A percentile compares a stretch with the other conserved stretches of the same genome.
phyloP scores from a whole-genome alignment of 148 eudicot species.

The Chenopodium formosanum region DNA sequence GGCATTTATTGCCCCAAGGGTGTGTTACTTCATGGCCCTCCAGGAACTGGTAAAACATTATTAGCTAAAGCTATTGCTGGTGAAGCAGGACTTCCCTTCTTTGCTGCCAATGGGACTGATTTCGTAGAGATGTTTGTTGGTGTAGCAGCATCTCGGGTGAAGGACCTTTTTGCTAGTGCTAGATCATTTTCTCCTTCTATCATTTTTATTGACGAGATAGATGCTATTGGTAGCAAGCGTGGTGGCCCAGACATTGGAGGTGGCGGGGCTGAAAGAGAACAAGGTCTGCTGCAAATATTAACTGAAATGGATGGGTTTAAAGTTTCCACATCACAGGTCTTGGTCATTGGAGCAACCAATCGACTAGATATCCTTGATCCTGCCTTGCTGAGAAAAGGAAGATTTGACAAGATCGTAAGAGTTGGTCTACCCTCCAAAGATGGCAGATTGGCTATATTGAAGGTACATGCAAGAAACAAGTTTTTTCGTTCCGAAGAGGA shows the following conservation, averaged over 20 bases:
- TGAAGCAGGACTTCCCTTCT: constrained; percentile 94
- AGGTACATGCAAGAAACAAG: constrained; percentile 94
- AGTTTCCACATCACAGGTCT: constrained; percentile 75
- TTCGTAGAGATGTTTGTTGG: constrained; percentile 99
- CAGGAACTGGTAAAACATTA: constrained; percentile 96
- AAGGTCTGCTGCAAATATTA: constrained; percentile 88
- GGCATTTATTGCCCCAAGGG: constrained; percentile 98
- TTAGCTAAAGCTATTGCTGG: constrained; percentile 97
- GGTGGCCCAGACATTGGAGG: constrained; percentile 98
- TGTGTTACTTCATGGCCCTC: constrained; percentile 92
- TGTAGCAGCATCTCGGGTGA: constrained; percentile 92
- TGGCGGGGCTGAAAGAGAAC: constrained; percentile 99
- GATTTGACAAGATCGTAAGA: constrained; percentile 90
- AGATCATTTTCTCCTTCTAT: constrained; percentile 91
- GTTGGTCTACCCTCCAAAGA: constrained; percentile 93
- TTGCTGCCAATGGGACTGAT: constrained; percentile 92
- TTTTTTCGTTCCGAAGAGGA: constrained; percentile 80
- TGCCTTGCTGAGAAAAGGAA: constrained; percentile 82
- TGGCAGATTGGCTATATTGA: constrained; percentile 84
- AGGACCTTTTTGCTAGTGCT: constrained; percentile 85
- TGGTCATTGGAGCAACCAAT: constrained; percentile 92
- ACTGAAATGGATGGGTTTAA: constrained; percentile 97
- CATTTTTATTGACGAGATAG: constrained; percentile 93
- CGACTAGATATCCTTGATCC: constrained; percentile 93
- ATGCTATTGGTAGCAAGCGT: constrained; percentile 95